Evolutionary conservation across 129 eudicot genomes (phyloP), one percentile per base, ranked within the genome.

Genomic region (Tagetes erecta): DNA sequence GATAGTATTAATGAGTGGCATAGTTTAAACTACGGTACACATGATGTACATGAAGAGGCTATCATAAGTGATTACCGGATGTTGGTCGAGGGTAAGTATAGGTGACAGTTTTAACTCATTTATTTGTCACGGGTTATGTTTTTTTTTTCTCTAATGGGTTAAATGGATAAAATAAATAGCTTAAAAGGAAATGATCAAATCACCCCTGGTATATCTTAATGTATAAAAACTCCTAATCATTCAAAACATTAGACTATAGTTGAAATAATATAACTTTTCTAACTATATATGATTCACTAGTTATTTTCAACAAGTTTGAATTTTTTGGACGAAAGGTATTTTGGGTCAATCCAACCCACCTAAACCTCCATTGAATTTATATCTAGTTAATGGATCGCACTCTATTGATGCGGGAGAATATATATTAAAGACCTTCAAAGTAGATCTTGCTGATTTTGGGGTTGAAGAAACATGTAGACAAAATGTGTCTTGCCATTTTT

Each of bases 401-500:
- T 7, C 41, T 60, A 56, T 50, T 20, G 44, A 40, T 45, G 42
- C 37, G 41, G 79, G 84, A 49, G 85, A 80, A 65, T 14, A 77
- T 13, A 63, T 80, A 62, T 71, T 55, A 55, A 71, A 73, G 67
- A 79, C 67, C 64, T 84, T 91, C 59, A 76, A 75, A 55, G 81
- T 82, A 42, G 78, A 53, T 80, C 59, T 82, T 79, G 85, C 87
- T 14, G 86, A 88, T 70, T 66, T 74, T 80, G 82, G 82, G 47
- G 77, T 80, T 73, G 67, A 84, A 37, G 97, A 83, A 80, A 82
- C 86, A 45, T 84, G 85, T 76, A 76, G 80, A 41, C 83, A 80
- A 44, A 80, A 70, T 68, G 41, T 83, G 35, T 65, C 64, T 62
- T 87, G 97, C 72, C 60, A 44, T 70, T 84, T 86, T 67, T 56